Percentiles rank a stretch among this genome's conserved stretches.
phyloP scores from a whole-genome alignment of 371 early-diverging fungal genomes.

The Circinella umbellata region DNA sequence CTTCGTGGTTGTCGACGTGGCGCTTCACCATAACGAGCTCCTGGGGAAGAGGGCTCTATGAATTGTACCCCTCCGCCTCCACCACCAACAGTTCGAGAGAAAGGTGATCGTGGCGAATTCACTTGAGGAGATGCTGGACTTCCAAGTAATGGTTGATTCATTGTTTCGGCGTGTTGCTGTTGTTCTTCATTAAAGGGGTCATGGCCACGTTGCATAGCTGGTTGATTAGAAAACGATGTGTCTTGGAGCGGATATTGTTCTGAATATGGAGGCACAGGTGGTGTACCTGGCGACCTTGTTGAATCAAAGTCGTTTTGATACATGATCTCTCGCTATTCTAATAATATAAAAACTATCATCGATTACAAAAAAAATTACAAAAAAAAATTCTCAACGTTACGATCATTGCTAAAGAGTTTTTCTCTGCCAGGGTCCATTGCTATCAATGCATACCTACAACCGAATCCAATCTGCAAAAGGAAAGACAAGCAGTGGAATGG shows the following conservation, averaged over 20 bases:
- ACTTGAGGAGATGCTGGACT: conserved; percentile 15
- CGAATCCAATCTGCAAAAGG: conserved; percentile 27
- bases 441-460: neutral
- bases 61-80: conserved; percentile 27
- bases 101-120: conserved; percentile 14
- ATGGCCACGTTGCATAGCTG: conserved; percentile 24
- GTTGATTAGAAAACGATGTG: conserved; percentile 21
- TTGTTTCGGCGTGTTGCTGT: conserved; percentile 11
- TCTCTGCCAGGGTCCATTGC: conserved; percentile 8
- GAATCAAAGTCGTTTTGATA: conserved; percentile 17
- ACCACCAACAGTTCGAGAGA: conserved; percentile 22
- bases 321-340: conserved; percentile 7
- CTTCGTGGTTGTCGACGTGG: conserved; percentile 63
- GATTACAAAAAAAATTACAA: neutral
- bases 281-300: conserved; percentile 8
- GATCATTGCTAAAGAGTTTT: neutral
- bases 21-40: conserved; percentile 54
- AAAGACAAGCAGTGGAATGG: conserved; percentile 16
- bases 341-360: neutral
- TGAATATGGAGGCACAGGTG: conserved; percentile 24
- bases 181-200: conserved; percentile 21
- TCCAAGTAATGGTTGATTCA: conserved; percentile 26
- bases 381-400: neutral
- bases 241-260: conserved; percentile 30
- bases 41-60: conserved; percentile 24